phyloP scores from a whole-genome alignment of 202 grass and related monocot species.

The Setaria italica region DNA sequence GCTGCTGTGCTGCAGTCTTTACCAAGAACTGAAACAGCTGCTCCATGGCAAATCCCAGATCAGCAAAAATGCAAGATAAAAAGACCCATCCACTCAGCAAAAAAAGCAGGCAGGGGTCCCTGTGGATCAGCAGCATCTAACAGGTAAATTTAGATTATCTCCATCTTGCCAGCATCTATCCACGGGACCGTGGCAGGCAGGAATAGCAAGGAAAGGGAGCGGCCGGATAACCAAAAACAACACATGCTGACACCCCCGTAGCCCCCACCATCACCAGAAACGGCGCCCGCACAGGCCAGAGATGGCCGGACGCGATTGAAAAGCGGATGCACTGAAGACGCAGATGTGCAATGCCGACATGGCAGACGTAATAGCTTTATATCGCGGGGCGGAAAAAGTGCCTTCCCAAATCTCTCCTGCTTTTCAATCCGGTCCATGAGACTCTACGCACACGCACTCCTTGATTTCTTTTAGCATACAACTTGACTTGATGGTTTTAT shows the following conservation, averaged over 20 bases:
- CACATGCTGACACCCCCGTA: slow-evolving; percentile 18
- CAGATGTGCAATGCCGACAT: slow-evolving; percentile 49
- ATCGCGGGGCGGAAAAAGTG: not conserved
- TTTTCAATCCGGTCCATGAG: not conserved
- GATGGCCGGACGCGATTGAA: not conserved
- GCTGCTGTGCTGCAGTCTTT: not conserved
- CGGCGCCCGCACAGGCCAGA: not conserved
- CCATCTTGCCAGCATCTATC: not conserved
- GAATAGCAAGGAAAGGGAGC: not conserved
- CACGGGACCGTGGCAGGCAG: not conserved
- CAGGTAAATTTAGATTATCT: slow-evolving; percentile 36
- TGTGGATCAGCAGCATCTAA: slow-evolving; percentile 7
- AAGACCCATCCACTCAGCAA: not conserved
- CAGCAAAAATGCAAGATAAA: slow-evolving; percentile 7
- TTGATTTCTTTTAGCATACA: not conserved
- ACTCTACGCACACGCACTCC: not conserved
- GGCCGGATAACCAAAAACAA: slow-evolving; percentile 9
- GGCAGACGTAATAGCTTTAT: slow-evolving; percentile 44
- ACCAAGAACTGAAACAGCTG: not conserved
- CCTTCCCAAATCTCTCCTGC: slow-evolving; percentile 32
- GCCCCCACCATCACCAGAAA: not conserved
- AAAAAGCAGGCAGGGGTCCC: not conserved
- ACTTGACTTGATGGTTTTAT: slow-evolving; percentile 26
- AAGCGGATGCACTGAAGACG: slow-evolving; percentile 32
- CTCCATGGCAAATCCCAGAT: not conserved